A percentile compares a stretch with the other conserved stretches of the same genome.
These are phyloP conservation scores for Mycena latifolia DNA, from an alignment of 768 basidiomycete genomes.

Conservation along the genomic window DNA sequence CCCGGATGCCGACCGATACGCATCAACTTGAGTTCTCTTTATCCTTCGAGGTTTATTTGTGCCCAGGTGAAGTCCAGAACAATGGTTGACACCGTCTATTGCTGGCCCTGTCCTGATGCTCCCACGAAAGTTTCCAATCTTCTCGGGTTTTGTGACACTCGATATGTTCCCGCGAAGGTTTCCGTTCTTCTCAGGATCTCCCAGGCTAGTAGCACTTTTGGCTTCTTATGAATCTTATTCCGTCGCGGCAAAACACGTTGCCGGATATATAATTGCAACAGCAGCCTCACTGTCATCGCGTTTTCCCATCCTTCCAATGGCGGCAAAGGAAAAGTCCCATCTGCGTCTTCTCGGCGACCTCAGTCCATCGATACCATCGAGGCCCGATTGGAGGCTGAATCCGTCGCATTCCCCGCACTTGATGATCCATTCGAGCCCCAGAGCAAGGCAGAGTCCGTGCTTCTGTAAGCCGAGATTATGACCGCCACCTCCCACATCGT, in stretches of 20 bases:
- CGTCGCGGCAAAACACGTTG: constrained; percentile 12
- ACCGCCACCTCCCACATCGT: constrained; percentile 30
- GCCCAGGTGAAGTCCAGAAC: too few species aligned
- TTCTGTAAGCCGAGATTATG: constrained; percentile 23
- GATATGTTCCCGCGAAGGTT: too few species aligned
- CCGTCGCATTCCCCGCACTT: constrained; percentile 11
- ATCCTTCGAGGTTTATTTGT: too few species aligned
- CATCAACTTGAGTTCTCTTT: too few species aligned
- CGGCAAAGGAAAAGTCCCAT: constrained; percentile 7
- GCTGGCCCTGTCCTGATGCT: too few species aligned
- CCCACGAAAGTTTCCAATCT: too few species aligned
- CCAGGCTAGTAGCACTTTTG: too few species aligned
- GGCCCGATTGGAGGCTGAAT: constrained; percentile 9
- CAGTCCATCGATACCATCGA: constrained; percentile 23
- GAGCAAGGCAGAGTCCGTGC: constrained; percentile 5
- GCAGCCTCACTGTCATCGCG: background rate
- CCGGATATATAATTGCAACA: background rate
- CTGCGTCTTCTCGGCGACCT: constrained; percentile 28
- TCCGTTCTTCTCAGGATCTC: too few species aligned
- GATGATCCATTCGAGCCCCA: background rate
- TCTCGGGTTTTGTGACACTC: too few species aligned
- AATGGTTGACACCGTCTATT: too few species aligned
- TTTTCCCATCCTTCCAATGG: background rate
- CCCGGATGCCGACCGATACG: too few species aligned
- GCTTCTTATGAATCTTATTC: too few species aligned